phyloP scores from a whole-genome alignment of 306 rosid genomes.

The Albizia julibrissin region DNA sequence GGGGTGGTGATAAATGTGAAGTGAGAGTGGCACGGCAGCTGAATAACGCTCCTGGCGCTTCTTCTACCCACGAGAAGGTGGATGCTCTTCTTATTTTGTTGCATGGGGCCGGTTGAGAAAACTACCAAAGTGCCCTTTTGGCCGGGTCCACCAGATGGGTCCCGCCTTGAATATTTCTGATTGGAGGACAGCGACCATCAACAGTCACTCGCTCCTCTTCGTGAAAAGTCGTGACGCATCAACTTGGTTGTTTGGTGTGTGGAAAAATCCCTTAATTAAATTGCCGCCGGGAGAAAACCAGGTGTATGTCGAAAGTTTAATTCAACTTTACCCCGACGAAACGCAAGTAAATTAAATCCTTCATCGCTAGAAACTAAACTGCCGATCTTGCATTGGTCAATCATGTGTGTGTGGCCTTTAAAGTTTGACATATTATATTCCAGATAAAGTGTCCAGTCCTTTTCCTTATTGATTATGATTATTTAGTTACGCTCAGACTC shows the following conservation, averaged over 20 bases:
- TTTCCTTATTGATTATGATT: not conserved
- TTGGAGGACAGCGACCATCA: conserved; percentile 24
- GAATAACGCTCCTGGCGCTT: conserved; percentile 75
- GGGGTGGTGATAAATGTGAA: conserved; percentile 39
- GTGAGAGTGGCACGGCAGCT: conserved; percentile 29
- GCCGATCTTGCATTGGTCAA: not conserved
- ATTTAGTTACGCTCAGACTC: not conserved
- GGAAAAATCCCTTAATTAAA: not conserved
- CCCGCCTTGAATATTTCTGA: conserved; percentile 30
- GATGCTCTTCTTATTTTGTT: conserved; percentile 18
- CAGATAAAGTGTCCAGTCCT: not conserved
- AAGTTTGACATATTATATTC: not conserved
- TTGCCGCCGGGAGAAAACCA: not conserved
- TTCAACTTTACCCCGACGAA: not conserved
- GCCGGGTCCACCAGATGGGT: not conserved
- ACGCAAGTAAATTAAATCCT: not conserved
- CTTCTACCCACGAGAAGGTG: conserved; percentile 69
- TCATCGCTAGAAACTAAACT: not conserved
- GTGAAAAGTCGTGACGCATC: not conserved
- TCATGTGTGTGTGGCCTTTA: not conserved
- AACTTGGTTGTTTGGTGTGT: not conserved
- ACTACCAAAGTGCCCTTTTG: conserved; percentile 27
- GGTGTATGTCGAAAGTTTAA: too few relatives aligned
- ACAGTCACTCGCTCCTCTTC: not conserved
- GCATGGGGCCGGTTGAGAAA: not conserved